Conservation (phyloP, 1,284 basidiomycete genomes). For the Cutaneotrichosporon dermatis region DNA sequence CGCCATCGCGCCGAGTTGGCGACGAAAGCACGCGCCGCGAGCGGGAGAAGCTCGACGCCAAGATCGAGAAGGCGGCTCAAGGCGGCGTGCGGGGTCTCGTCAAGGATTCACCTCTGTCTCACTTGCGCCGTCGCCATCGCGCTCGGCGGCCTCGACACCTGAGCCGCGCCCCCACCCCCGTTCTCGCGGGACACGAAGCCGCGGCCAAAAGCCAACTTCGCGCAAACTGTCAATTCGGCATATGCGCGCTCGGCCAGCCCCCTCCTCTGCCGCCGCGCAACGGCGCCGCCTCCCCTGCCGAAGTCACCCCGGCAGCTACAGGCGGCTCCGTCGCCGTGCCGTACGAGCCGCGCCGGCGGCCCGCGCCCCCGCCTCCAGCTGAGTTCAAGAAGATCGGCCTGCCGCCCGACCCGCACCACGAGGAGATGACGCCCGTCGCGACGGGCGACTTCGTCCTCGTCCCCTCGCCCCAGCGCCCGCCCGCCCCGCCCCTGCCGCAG, state of each 20-base stretch:
- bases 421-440: slow-evolving; percentile 29
- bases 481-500: slow-evolving; percentile 7
- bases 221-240: slow-evolving; percentile 7
- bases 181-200: slow-evolving; percentile 16
- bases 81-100: slow-evolving; percentile 25
- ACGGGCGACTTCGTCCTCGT: slow-evolving; percentile 43
- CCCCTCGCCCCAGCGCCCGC: slow-evolving; percentile 15
- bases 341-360: slow-evolving; percentile 14
- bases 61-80: slow-evolving; percentile 14
- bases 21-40: slow-evolving; percentile 7
- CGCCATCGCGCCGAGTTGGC: slow-evolving; percentile 5
- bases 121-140: slow-evolving; percentile 4
- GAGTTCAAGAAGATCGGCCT: slow-evolving; percentile 18
- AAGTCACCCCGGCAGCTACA: too few species aligned
- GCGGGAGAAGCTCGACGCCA: slow-evolving; percentile 12
- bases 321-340: background rate
- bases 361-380: slow-evolving; percentile 10
- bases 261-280: slow-evolving; percentile 18
- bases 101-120: slow-evolving; percentile 19
- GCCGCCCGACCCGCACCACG: slow-evolving; percentile 2
- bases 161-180: slow-evolving; percentile 9
- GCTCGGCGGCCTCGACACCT: slow-evolving; percentile 3
- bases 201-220: background rate
- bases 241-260: slow-evolving; percentile 13
- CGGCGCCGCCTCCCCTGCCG: slow-evolving; percentile 6